phyloP scores from a whole-genome alignment of 352 stramenopile genomes.

The Phytophthora parvispora region DNA sequence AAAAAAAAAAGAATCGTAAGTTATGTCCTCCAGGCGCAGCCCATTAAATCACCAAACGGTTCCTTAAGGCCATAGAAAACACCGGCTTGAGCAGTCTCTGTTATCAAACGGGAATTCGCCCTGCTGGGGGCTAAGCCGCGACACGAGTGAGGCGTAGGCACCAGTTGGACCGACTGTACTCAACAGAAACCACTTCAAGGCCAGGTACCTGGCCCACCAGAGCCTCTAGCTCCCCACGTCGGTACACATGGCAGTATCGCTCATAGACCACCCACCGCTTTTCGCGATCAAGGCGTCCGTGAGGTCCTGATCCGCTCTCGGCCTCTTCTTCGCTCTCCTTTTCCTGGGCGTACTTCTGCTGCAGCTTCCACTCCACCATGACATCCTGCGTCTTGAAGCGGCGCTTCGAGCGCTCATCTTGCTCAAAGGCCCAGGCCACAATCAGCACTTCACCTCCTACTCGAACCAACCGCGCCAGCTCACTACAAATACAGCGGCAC shows the following conservation, averaged over 20 bases:
- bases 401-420: slow-evolving; percentile 81
- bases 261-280: slow-evolving; percentile 87
- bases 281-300: slow-evolving; percentile 50
- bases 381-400: slow-evolving; percentile 84
- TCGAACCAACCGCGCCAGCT: slow-evolving; percentile 72
- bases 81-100: no score
- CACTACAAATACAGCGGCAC: slow-evolving; percentile 36
- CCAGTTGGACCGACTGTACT: slow-evolving; percentile 89
- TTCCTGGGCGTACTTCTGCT: slow-evolving; percentile 75
- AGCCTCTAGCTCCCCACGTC: slow-evolving; percentile 72
- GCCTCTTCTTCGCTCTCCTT: slow-evolving; percentile 12
- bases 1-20: no score
- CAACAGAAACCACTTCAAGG: slow-evolving; percentile 62
- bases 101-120: no score
- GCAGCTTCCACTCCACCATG: slow-evolving; percentile 90
- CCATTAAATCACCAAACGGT: no score
- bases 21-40: no score
- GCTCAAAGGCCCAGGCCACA: slow-evolving; percentile 87
- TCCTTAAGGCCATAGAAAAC: no score
- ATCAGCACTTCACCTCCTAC: slow-evolving; percentile 69
- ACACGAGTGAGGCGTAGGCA: slow-evolving; percentile 63
- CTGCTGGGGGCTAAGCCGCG: neutral
- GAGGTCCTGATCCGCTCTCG: slow-evolving; percentile 11
- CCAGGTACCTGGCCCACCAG: slow-evolving; percentile 67
- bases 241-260: slow-evolving; percentile 89